Conservation (phyloP, 139 green algal species). For the Ettlia oleoabundans region DNA sequence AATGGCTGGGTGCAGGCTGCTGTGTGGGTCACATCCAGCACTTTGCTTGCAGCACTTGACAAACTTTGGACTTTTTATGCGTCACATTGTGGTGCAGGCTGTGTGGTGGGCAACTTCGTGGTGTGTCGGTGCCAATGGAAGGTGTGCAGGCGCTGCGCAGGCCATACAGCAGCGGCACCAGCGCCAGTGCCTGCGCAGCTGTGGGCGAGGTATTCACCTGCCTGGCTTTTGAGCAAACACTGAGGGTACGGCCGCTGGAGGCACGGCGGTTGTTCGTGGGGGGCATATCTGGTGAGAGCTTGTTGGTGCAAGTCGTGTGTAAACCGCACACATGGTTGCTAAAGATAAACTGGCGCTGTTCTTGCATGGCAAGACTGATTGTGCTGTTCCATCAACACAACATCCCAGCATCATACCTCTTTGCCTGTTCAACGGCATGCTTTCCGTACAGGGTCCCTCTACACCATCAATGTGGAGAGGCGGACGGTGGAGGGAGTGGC, state of each 20-base stretch:
- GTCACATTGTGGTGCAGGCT: no score
- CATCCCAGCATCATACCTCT: background rate
- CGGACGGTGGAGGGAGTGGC: constrained; percentile 68
- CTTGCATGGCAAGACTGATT: background rate
- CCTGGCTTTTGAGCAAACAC: constrained; percentile 75
- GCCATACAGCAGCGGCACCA: constrained; percentile 33
- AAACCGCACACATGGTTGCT: no score
- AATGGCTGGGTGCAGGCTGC: background rate
- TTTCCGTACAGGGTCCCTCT: constrained; percentile 68
- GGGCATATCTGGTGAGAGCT: constrained; percentile 16
- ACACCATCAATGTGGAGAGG: constrained; percentile 67
- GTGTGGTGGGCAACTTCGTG: constrained; percentile 61
- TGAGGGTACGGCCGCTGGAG: constrained; percentile 43
- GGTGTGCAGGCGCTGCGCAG: constrained; percentile 10
- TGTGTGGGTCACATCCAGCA: no score
- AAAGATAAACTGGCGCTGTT: no score
- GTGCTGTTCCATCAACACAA: background rate
- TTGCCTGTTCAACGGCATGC: no score
- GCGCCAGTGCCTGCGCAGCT: background rate
- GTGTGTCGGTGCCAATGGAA: constrained; percentile 62
- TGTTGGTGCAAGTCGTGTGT: background rate
- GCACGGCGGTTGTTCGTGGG: constrained; percentile 59
- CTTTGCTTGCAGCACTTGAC: no score
- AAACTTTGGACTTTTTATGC: no score
- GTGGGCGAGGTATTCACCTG: constrained; percentile 80